Base-by-base conservation (phyloP, 192 early-diverging fungal genomes). In the Coemansia sp. region DNA sequence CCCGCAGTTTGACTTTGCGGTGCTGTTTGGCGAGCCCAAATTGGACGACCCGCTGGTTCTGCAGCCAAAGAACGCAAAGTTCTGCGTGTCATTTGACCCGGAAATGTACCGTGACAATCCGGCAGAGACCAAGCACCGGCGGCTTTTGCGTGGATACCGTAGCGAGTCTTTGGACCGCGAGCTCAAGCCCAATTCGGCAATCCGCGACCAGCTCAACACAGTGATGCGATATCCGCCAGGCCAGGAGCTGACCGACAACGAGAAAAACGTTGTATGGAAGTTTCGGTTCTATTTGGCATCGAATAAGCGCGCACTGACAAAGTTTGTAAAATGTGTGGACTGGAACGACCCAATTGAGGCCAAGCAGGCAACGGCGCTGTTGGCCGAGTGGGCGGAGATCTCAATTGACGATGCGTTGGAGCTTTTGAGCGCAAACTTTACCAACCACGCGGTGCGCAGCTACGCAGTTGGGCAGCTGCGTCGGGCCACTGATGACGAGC, bases 211-310 rank as follows among this genome's bases (percentile, higher is more conserved):
- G 57, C 79, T 99, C n/a, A 93, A 96, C 81, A 87, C 82, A 69
- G 95, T 99, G 39, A 77, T 98, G 64, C 71, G 87, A 67, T 97
- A 97, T 69, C 94, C 98, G 29, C 95, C 96, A 0, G 93, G 94
- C 2, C 87, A 96, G 56, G 73, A 75, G 26, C 78, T 99, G 13
- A 89, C 88, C 0, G 85, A 86, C 26, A 89, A 91, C 57, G 93
- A 97, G 66, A 96, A 96, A 68, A 94, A 99, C 63, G 64, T 95
- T n/a, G 75, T 98, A 22, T 99, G 98, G 98, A 98, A 97, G 67
- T 99, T 95, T 73, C 84, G 98, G 56, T 97, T 93, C 60, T 95
- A 97, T 64, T 79, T 99, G 45, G 93, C 94, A 20, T 75, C 91
- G 20, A 95, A 99, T 81, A 96, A 94, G 62, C 73, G 89, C 82